These are phyloP conservation scores for Trichoderma reesei DNA, from an alignment of 495 filamentous ascomycete genomes.

Conservation along the genomic window DNA sequence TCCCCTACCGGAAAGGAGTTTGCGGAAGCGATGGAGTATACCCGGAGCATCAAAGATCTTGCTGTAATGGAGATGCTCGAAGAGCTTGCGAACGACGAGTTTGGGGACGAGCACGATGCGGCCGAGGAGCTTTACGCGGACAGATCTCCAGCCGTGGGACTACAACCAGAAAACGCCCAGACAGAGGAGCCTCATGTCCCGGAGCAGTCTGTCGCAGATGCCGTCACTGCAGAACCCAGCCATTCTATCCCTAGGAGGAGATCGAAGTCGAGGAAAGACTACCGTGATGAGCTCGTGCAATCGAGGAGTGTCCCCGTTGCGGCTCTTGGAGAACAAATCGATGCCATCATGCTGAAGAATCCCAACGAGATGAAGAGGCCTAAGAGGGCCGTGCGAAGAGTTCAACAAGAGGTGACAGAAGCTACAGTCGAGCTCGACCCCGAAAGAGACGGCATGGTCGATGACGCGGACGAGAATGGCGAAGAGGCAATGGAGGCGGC, in stretches of 20 bases:
- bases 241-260: neutral
- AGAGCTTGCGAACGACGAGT: neutral
- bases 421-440: neutral
- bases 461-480: neutral
- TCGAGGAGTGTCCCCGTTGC: constrained; percentile 3
- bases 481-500: constrained; percentile 20
- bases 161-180: no score
- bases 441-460: neutral
- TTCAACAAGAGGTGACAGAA: neutral
- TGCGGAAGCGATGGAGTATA: no score
- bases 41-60: neutral
- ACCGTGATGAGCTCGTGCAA: neutral
- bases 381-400: neutral
- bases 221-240: neutral
- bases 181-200: neutral
- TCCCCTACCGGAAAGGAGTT: neutral
- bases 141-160: no score
- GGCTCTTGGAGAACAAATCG: neutral
- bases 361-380: neutral
- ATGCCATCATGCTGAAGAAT: constrained; percentile 10
- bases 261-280: neutral
- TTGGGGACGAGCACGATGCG: no score
- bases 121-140: no score
- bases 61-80: neutral
- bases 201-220: neutral